These are phyloP conservation scores for Isatis tinctoria DNA, from an alignment of 345 rosid genomes.

Conservation along the genomic window DNA sequence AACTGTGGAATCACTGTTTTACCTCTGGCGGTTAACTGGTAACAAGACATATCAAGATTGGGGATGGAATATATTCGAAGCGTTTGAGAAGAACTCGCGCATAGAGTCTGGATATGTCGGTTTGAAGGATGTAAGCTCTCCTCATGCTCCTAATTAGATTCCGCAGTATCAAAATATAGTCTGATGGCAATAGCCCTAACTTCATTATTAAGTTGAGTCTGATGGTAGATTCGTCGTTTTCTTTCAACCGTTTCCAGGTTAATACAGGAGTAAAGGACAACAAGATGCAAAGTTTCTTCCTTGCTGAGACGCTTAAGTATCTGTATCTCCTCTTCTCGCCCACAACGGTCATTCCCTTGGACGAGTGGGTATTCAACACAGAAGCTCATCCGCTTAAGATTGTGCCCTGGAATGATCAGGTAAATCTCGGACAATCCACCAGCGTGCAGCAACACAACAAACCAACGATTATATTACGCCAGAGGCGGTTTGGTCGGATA, in stretches of 20 bases:
- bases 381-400: conserved; percentile 92
- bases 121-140: conserved; percentile 76
- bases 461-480: conserved; percentile 21
- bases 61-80: conserved; percentile 98
- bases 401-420: conserved; percentile 36
- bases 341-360: conserved; percentile 66
- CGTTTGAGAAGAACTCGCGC: conserved; percentile 88
- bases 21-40: conserved; percentile 94
- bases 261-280: conserved; percentile 80
- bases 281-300: conserved; percentile 94
- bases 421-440: neutral
- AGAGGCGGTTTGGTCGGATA: conserved; percentile 29
- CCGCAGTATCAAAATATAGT: neutral
- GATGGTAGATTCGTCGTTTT: neutral
- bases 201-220: too few species aligned
- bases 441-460: neutral
- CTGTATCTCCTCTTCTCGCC: conserved; percentile 89
- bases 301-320: conserved; percentile 90
- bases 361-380: conserved; percentile 97
- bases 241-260: conserved; percentile 45
- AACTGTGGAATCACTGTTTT: conserved; percentile 92
- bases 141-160: neutral
- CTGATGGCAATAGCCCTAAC: too few species aligned
- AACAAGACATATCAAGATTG: conserved; percentile 95
- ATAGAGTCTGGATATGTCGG: conserved; percentile 87